phyloP scores from a whole-genome alignment of 2,329 filamentous ascomycete genomes.

The Pseudogymnoascus sp. region DNA sequence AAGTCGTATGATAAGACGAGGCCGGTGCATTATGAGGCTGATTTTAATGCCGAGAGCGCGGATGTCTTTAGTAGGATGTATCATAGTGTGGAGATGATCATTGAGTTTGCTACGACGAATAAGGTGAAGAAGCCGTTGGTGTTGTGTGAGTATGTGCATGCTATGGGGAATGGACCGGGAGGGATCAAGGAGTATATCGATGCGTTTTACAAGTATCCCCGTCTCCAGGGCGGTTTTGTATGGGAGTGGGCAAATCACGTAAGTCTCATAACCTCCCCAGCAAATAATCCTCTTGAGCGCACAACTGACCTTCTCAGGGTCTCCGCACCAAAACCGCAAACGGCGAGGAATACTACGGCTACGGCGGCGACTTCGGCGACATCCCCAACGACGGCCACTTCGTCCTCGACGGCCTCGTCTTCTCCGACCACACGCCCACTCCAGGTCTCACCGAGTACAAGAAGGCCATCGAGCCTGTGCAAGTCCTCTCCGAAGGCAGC shows the following conservation, averaged over 20 bases:
- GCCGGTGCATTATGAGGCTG: conserved; percentile 50
- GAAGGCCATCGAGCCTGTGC: conserved; percentile 36
- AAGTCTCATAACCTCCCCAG: conserved; percentile 3
- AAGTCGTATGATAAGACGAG: conserved; percentile 43
- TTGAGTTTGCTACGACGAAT: conserved; percentile 21
- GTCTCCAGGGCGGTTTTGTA: conserved; percentile 46
- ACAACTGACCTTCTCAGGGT: conserved; percentile 21
- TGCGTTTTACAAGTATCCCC: conserved; percentile 43
- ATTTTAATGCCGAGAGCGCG: conserved; percentile 41
- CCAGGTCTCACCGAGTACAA: conserved; percentile 36
- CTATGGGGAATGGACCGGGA: conserved; percentile 54
- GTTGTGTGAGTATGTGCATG: conserved; percentile 32
- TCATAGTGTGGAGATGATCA: conserved; percentile 37
- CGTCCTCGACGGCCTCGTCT: conserved; percentile 36
- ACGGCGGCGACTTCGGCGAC: conserved; percentile 40
- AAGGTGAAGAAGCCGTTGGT: conserved; percentile 35
- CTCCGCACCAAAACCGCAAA: conserved; percentile 30
- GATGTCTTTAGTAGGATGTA: conserved; percentile 54
- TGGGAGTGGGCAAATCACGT: conserved; percentile 41
- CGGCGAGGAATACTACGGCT: conserved; percentile 34
- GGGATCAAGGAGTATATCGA: conserved; percentile 49
- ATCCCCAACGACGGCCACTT: conserved; percentile 38
- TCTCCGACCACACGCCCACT: conserved; percentile 35
- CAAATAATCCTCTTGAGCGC: background rate
- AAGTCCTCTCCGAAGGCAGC: conserved; percentile 20